phyloP scores from a whole-genome alignment of 208 protist species.

The Lotmaria passim region DNA sequence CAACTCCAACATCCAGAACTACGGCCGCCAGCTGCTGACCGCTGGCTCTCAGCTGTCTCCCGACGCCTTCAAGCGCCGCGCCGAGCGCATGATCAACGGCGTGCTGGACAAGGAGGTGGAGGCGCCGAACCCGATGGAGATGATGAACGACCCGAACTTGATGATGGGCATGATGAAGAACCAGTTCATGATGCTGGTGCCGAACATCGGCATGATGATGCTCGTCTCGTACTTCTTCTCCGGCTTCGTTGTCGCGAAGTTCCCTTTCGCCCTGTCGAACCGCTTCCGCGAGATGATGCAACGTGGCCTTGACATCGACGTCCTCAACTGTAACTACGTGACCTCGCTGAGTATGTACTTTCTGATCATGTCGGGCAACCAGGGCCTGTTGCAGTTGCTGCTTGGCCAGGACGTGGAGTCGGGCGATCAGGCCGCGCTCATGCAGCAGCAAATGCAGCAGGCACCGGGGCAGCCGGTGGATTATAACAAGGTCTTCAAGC shows the following conservation, averaged over 20 bases:
- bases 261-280: constrained; percentile 95
- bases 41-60: constrained; percentile 63
- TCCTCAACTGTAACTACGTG: constrained; percentile 95
- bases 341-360: constrained; percentile 97
- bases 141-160: constrained; percentile 91
- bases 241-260: constrained; percentile 96
- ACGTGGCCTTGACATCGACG: constrained; percentile 93
- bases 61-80: constrained; percentile 67
- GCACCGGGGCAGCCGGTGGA: constrained; percentile 67
- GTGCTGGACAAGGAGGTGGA: constrained; percentile 73
- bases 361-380: constrained; percentile 94
- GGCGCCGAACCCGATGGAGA: constrained; percentile 88
- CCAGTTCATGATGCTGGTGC: constrained; percentile 94
- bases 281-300: constrained; percentile 96
- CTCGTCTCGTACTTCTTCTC: constrained; percentile 97
- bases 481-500: constrained; percentile 84
- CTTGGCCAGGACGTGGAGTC: constrained; percentile 79
- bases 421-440: constrained; percentile 43
- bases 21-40: constrained; percentile 60
- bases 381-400: constrained; percentile 93
- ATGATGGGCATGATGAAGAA: constrained; percentile 96
- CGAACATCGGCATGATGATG: constrained; percentile 96
- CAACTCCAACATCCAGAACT: constrained; percentile 77
- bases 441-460: constrained; percentile 66
- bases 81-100: constrained; percentile 51